Base-by-base conservation (phyloP, 2,329 filamentous ascomycete genomes). In the Epicoccum nigrum region DNA sequence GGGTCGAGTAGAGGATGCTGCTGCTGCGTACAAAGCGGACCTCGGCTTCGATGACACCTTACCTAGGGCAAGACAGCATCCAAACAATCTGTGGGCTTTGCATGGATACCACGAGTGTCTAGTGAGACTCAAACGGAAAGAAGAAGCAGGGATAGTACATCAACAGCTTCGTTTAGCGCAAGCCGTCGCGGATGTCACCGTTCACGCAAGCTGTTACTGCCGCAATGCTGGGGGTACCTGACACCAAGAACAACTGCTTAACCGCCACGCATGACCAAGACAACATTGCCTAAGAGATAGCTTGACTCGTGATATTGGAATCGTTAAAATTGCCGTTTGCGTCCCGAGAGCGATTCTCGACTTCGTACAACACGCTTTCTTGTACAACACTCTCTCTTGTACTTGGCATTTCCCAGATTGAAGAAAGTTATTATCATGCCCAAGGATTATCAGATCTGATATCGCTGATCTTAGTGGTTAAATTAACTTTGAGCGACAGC, bases 91-190 rank as follows among this genome's bases (percentile, higher is more conserved):
- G 0, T 92, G 88, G 89, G 82, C 87, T 4, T 69, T 92, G 54
- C 86, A 89, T 60, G 89, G 88, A 0, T 87, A 85, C 57, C 81
- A 89, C 56, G 88, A 92, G 71, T 89, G 88, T 64, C 66, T 91
- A 40, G 57, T 78, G 3, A 82, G 75, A 53, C 67, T 87, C 12
- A 84, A 82, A 0, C 72, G 78, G 12, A 62, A 46, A 1, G 74
- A 68, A 0, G 81, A 84, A 62, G 81, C 80, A 5, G 63, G 60
- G 4, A 72, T 79, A n/a, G 64, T 85, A 13, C 63, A 73, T 51
- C 70, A 77, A 55, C 78, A 82, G 67, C 63, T 88, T 56, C 76
- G 76, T 51, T 55, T 79, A 49, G 83, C 83, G 1, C 56, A 79
- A 56, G 81, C 79, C 3, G 76, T 79, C 41, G 83, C 85, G 3